Conservation (phyloP, 331 rosid genomes). For the Arachis monticola region DNA sequence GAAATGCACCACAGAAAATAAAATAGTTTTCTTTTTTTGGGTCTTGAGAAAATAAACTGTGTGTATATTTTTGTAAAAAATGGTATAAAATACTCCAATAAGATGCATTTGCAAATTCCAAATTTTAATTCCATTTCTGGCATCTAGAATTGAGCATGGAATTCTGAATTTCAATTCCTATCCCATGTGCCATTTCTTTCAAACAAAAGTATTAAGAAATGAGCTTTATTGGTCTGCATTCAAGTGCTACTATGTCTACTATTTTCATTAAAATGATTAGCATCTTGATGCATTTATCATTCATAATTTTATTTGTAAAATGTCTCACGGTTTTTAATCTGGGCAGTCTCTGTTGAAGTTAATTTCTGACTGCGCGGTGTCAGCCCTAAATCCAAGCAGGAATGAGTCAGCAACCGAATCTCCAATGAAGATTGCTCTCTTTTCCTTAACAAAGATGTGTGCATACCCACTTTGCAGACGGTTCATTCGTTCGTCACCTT, state of each 20-base stretch:
- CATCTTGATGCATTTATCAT: not conserved
- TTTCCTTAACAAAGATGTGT: conserved; percentile 94
- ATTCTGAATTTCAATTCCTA: no score
- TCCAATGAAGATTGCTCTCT: conserved; percentile 88
- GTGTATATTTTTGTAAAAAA: not conserved
- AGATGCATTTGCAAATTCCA: no score
- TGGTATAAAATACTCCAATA: not conserved
- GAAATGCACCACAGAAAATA: not conserved
- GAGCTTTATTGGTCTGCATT: conserved; percentile 3
- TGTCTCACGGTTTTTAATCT: conserved; percentile 2
- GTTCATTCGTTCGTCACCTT: conserved; percentile 75
- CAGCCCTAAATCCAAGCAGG: conserved; percentile 70
- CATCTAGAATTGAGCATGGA: no score
- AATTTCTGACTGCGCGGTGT: conserved; percentile 72
- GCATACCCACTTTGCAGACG: conserved; percentile 76
- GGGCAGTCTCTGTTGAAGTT: conserved; percentile 83
- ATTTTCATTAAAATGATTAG: not conserved
- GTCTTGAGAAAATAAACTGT: no score
- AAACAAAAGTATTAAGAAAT: not conserved
- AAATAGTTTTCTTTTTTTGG: not conserved
- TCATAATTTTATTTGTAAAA: not conserved
- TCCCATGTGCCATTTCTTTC: not conserved
- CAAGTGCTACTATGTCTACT: not conserved
- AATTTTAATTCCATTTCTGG: no score
- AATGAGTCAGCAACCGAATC: conserved; percentile 76